A percentile compares a stretch with the other conserved stretches of the same genome.
These are phyloP conservation scores for Cynara cardunculus DNA, from an alignment of 129 eudicot species.

Conservation along the genomic window DNA sequence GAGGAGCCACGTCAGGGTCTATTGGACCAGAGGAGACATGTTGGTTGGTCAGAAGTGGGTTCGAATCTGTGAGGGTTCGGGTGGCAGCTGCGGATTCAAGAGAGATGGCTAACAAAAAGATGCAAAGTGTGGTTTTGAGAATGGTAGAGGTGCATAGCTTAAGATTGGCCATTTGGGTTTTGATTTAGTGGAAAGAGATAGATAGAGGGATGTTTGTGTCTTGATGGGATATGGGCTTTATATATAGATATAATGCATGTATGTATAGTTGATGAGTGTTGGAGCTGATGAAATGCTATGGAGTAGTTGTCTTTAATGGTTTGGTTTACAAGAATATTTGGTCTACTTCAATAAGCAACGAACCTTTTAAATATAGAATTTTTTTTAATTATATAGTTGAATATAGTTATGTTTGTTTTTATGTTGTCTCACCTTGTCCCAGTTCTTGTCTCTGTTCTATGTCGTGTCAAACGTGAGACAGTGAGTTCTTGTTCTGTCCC, in stretches of 20 bases:
- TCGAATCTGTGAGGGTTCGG: constrained; percentile 49
- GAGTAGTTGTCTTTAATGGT: constrained; percentile 39
- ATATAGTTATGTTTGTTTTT: no score
- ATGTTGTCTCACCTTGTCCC: no score
- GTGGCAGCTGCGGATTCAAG: constrained; percentile 44
- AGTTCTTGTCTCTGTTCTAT: no score
- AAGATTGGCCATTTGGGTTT: constrained; percentile 45
- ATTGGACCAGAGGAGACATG: constrained; percentile 29
- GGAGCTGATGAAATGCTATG: constrained; percentile 60
- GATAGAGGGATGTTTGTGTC: constrained; percentile 5
- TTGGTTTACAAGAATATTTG: constrained; percentile 12
- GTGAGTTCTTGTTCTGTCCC: no score
- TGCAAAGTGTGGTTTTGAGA: constrained; percentile 36
- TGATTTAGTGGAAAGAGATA: background rate
- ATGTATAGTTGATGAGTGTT: constrained; percentile 24
- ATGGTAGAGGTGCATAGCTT: constrained; percentile 9
- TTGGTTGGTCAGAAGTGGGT: constrained; percentile 24
- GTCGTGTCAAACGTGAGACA: no score
- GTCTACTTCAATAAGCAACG: background rate
- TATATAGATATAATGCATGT: constrained; percentile 17
- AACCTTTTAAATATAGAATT: background rate
- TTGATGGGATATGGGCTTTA: constrained; percentile 3
- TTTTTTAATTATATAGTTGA: no score
- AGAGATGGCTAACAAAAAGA: constrained; percentile 45
- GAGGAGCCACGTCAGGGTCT: constrained; percentile 30